Evolutionary conservation across 495 filamentous ascomycete species (phyloP), one percentile per base, ranked within the genome.

Genomic region (Pyronema omphalodes): DNA sequence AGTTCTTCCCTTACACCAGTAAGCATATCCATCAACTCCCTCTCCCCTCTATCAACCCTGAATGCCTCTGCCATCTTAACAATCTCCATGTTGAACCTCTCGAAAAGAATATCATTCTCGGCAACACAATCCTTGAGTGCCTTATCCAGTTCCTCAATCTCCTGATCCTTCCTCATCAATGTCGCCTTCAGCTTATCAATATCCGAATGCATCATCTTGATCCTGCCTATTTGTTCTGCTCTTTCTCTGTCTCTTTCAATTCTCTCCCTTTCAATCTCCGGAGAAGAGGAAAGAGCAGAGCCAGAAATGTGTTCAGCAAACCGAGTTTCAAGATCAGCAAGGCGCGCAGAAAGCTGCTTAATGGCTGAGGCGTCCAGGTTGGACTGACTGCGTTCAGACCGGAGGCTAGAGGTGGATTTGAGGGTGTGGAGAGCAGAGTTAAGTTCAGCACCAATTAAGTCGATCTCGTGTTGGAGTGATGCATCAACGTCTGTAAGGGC

Each of bases 41-140:
- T 81, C 58, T 81, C 82, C 18, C 82, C 79, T 5, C 74, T 74
- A 61, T 81, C 82, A 12, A 71, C 71, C 67, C 73, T 76, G 36
- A 91, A 74, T 7, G 80, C 82, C 61, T 76, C 81, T 15, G 85
- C 72, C 52, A 95, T 82, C 71, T 85, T 88, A 51, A 76, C 83
- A 45, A 98, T 69, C 65, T 98, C 91, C 19, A 78, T 74, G 59
- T 95, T 94, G 71, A 95, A 94, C 57, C 82, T 83, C 58, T 88
- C 84, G 66, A 95, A 95, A 39, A 95, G 72, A 47, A 91, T 77
- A 68, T 95, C 89, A 58, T 95, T 98, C 71, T 96, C 91, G 37
- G 66, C 57, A 9, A 61, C 19, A n/a, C 51, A 58, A 0, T 85
- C 85, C 62, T 80, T 89, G 14, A 81, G 77, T 60, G 94, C 83